These are phyloP conservation scores for Tolypocladium ophioglossoides DNA, from an alignment of 2,329 filamentous ascomycete species.

Conservation along the genomic window DNA sequence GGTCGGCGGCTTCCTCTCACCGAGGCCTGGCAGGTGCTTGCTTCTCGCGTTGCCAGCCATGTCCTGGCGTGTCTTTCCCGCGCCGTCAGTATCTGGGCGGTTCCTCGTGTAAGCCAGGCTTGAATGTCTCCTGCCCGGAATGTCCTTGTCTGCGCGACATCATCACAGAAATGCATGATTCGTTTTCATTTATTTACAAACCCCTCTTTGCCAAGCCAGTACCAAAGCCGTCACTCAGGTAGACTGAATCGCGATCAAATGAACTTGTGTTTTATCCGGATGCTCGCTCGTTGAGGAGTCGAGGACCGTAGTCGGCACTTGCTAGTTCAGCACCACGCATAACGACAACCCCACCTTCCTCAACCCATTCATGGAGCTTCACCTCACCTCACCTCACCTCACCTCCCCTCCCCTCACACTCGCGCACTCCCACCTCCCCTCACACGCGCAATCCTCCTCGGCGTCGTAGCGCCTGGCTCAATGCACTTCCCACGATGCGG, in stretches of 20 bases:
- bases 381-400: neutral
- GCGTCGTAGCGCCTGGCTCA: neutral
- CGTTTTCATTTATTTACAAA: neutral
- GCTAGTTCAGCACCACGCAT: neutral
- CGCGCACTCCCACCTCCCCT: neutral
- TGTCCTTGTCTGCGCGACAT: neutral
- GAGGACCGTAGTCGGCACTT: neutral
- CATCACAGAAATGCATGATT: neutral
- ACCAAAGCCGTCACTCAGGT: no score
- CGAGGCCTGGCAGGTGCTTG: neutral
- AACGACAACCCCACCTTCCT: neutral
- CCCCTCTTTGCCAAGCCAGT: no score
- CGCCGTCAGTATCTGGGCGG: neutral
- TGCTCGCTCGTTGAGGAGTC: no score
- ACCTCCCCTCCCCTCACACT: neutral
- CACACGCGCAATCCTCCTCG: neutral
- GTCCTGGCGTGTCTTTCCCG: neutral
- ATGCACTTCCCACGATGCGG: constrained; percentile 37
- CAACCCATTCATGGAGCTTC: neutral
- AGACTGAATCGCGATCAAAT: no score
- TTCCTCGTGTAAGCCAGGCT: neutral
- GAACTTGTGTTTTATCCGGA: neutral
- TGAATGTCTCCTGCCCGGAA: neutral
- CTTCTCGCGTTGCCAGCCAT: neutral
- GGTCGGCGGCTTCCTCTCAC: neutral